Conservation (phyloP, 768 basidiomycete species). For the Boletales sp. region DNA sequence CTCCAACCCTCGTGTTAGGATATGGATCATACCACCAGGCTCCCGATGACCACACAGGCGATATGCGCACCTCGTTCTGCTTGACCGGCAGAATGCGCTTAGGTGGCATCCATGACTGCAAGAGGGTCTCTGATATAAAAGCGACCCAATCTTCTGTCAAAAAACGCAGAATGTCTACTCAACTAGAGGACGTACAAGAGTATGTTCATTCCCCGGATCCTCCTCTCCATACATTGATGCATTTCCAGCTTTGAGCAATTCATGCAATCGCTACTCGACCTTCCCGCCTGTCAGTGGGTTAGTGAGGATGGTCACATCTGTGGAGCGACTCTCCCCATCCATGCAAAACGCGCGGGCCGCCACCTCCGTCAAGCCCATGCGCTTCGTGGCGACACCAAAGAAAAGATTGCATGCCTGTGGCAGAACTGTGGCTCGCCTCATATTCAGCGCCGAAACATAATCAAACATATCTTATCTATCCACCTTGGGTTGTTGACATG, state of each 20-base stretch:
- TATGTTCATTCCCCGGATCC: no score
- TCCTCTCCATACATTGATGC: background rate
- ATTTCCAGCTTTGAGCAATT: background rate
- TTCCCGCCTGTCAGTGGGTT: background rate
- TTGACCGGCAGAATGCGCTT: no score
- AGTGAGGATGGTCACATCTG: background rate
- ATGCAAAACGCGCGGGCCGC: background rate
- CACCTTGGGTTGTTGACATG: slow-evolving; percentile 3
- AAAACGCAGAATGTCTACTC: no score
- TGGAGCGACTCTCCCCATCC: background rate
- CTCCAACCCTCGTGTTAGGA: no score
- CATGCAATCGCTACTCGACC: background rate
- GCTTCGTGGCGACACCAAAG: background rate
- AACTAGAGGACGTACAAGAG: no score
- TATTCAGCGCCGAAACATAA: background rate
- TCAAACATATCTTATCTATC: background rate
- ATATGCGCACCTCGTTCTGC: no score
- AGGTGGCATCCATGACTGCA: no score
- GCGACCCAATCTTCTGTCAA: no score
- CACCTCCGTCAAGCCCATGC: background rate
- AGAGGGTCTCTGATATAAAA: no score
- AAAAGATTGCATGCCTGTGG: background rate
- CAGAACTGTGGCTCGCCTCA: background rate
- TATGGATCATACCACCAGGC: no score
- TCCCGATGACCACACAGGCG: no score